These are phyloP conservation scores for Ustilago trichophora DNA, from an alignment of 1,284 basidiomycete species.

Conservation along the genomic window DNA sequence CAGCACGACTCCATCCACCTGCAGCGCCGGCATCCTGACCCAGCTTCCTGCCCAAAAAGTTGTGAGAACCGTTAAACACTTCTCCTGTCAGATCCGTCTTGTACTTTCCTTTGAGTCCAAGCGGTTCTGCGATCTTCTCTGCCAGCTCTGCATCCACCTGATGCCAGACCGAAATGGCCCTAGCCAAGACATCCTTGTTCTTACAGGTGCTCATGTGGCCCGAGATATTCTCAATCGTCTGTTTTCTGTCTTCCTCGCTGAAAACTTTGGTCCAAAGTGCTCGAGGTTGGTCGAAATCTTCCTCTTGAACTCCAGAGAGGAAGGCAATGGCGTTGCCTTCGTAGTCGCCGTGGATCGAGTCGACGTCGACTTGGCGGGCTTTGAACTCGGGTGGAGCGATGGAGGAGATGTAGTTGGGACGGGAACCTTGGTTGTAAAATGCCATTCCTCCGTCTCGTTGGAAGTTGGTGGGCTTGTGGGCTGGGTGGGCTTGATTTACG, in stretches of 20 bases:
- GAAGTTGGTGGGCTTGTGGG: slow-evolving; percentile 42
- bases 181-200: slow-evolving; percentile 27
- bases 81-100: slow-evolving; percentile 34
- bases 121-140: slow-evolving; percentile 43
- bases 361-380: slow-evolving; percentile 33
- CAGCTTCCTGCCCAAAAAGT: slow-evolving; percentile 36
- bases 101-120: slow-evolving; percentile 43
- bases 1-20: slow-evolving; percentile 6
- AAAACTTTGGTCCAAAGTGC: slow-evolving; percentile 81
- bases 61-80: slow-evolving; percentile 52
- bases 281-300: slow-evolving; percentile 89
- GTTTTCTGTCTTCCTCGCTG: slow-evolving; percentile 69
- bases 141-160: slow-evolving; percentile 49
- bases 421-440: slow-evolving; percentile 53
- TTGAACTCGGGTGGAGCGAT: slow-evolving; percentile 41
- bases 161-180: slow-evolving; percentile 49
- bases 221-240: slow-evolving; percentile 37
- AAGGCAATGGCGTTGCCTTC: slow-evolving; percentile 70
- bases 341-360: slow-evolving; percentile 29
- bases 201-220: slow-evolving; percentile 50
- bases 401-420: slow-evolving; percentile 51
- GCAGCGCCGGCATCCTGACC: slow-evolving; percentile 8
- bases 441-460: slow-evolving; percentile 51
- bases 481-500: slow-evolving; percentile 44
- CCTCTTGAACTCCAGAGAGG: slow-evolving; percentile 74